These are phyloP conservation scores for Penicillium coffeae DNA, from an alignment of 495 filamentous ascomycete species.

Conservation along the genomic window DNA sequence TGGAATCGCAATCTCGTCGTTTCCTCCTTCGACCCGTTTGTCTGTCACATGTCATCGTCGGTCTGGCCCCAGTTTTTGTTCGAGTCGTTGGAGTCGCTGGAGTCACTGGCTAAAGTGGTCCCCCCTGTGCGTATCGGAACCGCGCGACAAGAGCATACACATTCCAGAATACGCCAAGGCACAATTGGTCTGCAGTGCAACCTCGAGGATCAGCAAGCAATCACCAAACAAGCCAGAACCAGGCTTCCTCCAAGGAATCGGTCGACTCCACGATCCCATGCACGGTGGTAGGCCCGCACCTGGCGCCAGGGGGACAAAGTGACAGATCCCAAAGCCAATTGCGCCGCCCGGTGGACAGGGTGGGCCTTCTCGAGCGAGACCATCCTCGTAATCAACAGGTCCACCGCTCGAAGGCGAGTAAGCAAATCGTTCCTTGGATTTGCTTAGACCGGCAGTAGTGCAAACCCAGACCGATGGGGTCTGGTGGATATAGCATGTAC, in stretches of 20 bases:
- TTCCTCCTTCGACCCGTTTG: not conserved
- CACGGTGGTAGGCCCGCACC: not conserved
- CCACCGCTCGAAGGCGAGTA: not conserved
- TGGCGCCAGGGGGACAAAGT: constrained; percentile 1
- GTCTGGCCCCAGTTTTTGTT: not conserved
- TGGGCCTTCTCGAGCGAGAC: not conserved
- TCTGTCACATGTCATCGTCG: not conserved
- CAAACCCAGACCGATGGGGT: not conserved
- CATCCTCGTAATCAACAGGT: not conserved
- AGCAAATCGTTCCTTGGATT: not conserved
- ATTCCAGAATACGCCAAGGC: not conserved
- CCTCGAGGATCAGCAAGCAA: constrained; percentile 6
- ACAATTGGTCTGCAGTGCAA: constrained; percentile 12
- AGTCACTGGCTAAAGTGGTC: not conserved
- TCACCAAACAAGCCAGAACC: not conserved
- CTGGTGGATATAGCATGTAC: constrained; percentile 3
- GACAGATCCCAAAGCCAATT: constrained; percentile 8
- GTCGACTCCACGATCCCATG: not conserved
- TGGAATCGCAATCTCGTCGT: no score
- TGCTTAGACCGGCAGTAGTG: not conserved
- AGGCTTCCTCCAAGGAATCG: not conserved
- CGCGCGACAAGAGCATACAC: not conserved
- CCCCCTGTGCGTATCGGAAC: not conserved
- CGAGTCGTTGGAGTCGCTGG: no score
- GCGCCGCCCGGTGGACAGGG: not conserved